Conservation (phyloP, 23 red algal species). For the Gracilaria caudata region DNA sequence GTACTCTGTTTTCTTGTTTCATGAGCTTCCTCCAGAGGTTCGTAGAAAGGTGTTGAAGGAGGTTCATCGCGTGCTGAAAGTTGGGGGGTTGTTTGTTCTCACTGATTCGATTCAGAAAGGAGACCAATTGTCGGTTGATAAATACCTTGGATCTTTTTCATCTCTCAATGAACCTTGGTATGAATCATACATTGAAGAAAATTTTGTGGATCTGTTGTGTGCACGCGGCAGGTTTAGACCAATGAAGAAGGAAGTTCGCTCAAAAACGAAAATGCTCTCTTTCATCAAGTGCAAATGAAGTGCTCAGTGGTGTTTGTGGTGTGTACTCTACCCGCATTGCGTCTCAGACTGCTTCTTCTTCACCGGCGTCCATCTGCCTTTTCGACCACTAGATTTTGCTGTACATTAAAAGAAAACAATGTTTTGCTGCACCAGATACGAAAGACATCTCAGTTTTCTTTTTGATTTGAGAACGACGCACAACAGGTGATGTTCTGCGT, state of each 20-base stretch:
- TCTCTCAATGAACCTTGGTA: conserved; percentile 85
- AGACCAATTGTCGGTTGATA: conserved; percentile 20
- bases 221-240: conserved; percentile 4
- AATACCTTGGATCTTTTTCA: conserved; percentile 31
- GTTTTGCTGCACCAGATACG: too few relatives aligned
- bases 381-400: too few relatives aligned
- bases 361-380: too few relatives aligned
- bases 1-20: conserved; percentile 77
- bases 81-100: conserved; percentile 63
- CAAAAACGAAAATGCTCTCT: conserved; percentile 37
- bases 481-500: too few relatives aligned
- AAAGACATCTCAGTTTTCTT: too few relatives aligned
- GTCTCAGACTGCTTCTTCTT: too few relatives aligned
- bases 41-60: conserved; percentile 18
- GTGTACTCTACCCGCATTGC: too few relatives aligned
- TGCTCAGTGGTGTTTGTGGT: too few relatives aligned
- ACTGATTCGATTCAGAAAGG: conserved; percentile 72
- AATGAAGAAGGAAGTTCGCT: conserved; percentile 3
- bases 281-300: not conserved
- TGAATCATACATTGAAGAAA: conserved; percentile 40
- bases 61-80: conserved; percentile 24
- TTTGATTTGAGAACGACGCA: too few relatives aligned
- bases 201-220: conserved; percentile 57
- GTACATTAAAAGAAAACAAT: too few relatives aligned
- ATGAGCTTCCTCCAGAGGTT: conserved; percentile 68